phyloP scores from a whole-genome alignment of 1,139 yeast species.

The Groenewaldozyma auringiensis region DNA sequence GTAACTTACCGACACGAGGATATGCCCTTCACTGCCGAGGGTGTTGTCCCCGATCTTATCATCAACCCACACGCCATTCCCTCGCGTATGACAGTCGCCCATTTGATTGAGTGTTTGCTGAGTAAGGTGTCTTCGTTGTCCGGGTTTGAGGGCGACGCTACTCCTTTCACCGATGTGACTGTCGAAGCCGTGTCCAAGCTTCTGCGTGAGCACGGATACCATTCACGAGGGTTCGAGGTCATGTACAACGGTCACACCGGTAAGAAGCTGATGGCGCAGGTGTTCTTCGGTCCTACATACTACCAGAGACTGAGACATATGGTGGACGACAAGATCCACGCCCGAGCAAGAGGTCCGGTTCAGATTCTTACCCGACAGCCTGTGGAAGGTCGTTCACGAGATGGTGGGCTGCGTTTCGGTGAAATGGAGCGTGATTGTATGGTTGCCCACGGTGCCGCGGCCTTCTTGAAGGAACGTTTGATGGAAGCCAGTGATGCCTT shows the following conservation, averaged over 20 bases:
- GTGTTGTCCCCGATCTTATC: constrained; percentile 92
- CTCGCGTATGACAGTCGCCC: constrained; percentile 99
- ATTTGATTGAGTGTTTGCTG: constrained; percentile 93
- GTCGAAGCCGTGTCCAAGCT: constrained; percentile 92
- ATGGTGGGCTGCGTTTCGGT: constrained; percentile 99
- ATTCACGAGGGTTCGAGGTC: constrained; percentile 96
- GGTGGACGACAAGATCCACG: constrained; percentile 99
- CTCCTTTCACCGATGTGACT: constrained; percentile 96
- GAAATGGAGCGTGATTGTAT: constrained; percentile 99
- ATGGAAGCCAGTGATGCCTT: constrained; percentile 99
- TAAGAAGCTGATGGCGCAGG: constrained; percentile 93
- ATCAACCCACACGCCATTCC: constrained; percentile 99
- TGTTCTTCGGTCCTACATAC: constrained; percentile 97
- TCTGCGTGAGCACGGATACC: constrained; percentile 92
- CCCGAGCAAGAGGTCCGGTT: constrained; percentile 98
- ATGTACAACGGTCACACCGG: constrained; percentile 99
- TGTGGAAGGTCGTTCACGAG: constrained; percentile 98
- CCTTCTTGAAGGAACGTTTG: constrained; percentile 90
- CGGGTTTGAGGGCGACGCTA: constrained; percentile 98
- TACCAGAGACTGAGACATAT: constrained; percentile 97
- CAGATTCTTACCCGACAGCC: constrained; percentile 98
- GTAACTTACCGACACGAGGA: constrained; percentile 97
- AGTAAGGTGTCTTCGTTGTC: constrained; percentile 92
- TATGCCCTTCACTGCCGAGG: constrained; percentile 97
- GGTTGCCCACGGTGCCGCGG: constrained; percentile 99